A percentile compares a stretch with the other conserved stretches of the same genome.
These are phyloP conservation scores for Pseudevernia furfuracea DNA, from an alignment of 495 filamentous ascomycete species.

Conservation along the genomic window DNA sequence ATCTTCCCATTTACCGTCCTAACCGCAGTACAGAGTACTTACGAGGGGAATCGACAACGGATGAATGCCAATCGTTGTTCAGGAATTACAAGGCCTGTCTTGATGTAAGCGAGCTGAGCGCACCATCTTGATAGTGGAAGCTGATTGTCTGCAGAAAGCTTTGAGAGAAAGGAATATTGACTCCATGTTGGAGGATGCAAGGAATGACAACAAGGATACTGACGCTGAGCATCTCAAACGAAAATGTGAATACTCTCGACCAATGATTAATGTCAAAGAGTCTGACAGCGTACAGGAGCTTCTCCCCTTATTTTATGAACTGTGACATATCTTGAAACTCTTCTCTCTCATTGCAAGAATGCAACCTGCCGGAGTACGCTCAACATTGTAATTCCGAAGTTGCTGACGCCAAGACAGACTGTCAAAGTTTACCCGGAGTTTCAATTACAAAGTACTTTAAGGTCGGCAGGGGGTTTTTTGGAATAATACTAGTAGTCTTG, in stretches of 20 bases:
- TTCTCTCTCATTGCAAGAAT: no score
- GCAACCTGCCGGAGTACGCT: no score
- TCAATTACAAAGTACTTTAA: no score
- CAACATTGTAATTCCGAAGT: no score
- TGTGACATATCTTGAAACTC: no score
- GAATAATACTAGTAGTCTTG: no score
- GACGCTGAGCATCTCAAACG: slow-evolving; percentile 63
- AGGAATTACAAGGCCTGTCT: slow-evolving; percentile 77
- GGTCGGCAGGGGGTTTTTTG: no score
- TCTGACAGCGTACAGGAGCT: slow-evolving; percentile 3
- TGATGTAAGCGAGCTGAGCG: slow-evolving; percentile 44
- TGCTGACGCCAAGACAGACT: no score
- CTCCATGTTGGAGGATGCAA: slow-evolving; percentile 74
- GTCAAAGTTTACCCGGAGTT: no score
- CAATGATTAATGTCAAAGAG: no score
- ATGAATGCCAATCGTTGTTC: slow-evolving; percentile 81
- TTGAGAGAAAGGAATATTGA: slow-evolving; percentile 82
- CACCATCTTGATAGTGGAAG: slow-evolving; percentile 2
- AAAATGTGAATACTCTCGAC: slow-evolving; percentile 28
- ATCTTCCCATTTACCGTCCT: slow-evolving; percentile 5
- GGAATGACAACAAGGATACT: slow-evolving; percentile 72
- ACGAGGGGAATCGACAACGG: slow-evolving; percentile 64
- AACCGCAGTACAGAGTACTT: slow-evolving; percentile 61
- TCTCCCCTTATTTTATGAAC: not conserved
- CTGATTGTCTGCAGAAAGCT: slow-evolving; percentile 48